Evolutionary conservation across 2,329 filamentous ascomycete genomes (phyloP).

Genomic region (Hymenoscyphus occultus): DNA sequence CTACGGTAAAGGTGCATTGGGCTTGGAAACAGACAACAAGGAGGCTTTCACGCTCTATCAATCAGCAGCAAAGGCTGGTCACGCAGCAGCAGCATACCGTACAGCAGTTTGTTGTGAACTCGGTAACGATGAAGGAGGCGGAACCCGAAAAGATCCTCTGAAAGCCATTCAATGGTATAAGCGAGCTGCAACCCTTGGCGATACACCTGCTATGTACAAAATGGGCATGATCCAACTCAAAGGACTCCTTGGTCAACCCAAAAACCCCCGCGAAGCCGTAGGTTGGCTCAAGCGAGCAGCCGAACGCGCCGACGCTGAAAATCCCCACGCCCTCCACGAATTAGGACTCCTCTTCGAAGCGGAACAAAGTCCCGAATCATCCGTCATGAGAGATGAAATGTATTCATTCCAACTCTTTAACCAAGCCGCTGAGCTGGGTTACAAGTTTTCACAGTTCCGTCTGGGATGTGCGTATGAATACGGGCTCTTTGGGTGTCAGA

Average conservation of each 20-base stretch:
- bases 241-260: constrained; percentile 82
- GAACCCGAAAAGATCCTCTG: constrained; percentile 82
- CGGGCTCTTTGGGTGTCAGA: constrained; percentile 74
- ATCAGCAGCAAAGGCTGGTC: constrained; percentile 84
- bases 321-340: constrained; percentile 93
- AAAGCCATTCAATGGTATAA: constrained; percentile 99
- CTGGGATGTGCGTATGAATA: constrained; percentile 89
- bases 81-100: constrained; percentile 84
- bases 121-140: constrained; percentile 88
- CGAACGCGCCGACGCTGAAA: constrained; percentile 81
- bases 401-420: constrained; percentile 82
- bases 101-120: constrained; percentile 98
- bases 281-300: constrained; percentile 92
- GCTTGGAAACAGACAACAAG: constrained; percentile 77
- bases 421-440: constrained; percentile 82
- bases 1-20: constrained; percentile 77
- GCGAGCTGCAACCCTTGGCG: constrained; percentile 83
- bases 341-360: constrained; percentile 65
- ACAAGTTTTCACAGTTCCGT: constrained; percentile 92
- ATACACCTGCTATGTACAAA: constrained; percentile 96
- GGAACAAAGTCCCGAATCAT: constrained; percentile 52
- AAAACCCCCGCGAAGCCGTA: constrained; percentile 80
- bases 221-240: constrained; percentile 95
- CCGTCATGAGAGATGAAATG: constrained; percentile 73
- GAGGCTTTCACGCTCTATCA: constrained; percentile 94